Evolutionary conservation across 2,329 filamentous ascomycete species (phyloP), one percentile per base, ranked within the genome.

Genomic region (Fusarium clavum): DNA sequence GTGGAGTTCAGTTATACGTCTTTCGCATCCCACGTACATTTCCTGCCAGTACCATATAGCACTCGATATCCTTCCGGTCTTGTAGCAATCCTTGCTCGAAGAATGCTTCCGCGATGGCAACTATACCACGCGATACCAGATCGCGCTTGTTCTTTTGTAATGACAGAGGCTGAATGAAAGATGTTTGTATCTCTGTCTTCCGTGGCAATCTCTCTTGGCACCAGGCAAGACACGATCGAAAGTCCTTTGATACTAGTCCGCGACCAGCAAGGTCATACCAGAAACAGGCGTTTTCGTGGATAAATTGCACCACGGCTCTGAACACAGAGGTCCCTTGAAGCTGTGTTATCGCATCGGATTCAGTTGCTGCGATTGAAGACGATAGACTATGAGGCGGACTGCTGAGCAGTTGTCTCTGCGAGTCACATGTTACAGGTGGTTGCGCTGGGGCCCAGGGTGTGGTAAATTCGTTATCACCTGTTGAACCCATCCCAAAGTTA

Each of bases 21-120:
- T 30, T 7, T 10, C 2, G 34, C 1, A 14, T 34, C 13, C 30
- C 11, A 22, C 71, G 56, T 16, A 73, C 72, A 1, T 12, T 7
- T 3, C 54, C 67, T n/a, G 62, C 10, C 2, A 5, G 14, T 2
- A 24, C 16, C 52, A 74, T 69, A 11, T 69, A 74, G 6, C 16
- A 32, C 18, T 51, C 38, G 11, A 58, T 69, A 6, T 71, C 52
- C 2, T 64, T 22, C 0, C 55, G 38, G 4, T 24, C 62, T 11
- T 72, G 70, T 7, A 74, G 22, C 3, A 61, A 38, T 0, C 72
- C 72, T 6, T 55, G 24, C 4, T 65, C 51, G 6, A 74, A 63
- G 24, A 74, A 70, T 0, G 32, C 49, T 20, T 61, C 61, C 2
- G 55, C 48, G 0, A 65, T 47, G 1, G 66, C 56, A 11, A 67